Base-by-base conservation (phyloP, 345 rosid species). In the Turritis glabra region DNA sequence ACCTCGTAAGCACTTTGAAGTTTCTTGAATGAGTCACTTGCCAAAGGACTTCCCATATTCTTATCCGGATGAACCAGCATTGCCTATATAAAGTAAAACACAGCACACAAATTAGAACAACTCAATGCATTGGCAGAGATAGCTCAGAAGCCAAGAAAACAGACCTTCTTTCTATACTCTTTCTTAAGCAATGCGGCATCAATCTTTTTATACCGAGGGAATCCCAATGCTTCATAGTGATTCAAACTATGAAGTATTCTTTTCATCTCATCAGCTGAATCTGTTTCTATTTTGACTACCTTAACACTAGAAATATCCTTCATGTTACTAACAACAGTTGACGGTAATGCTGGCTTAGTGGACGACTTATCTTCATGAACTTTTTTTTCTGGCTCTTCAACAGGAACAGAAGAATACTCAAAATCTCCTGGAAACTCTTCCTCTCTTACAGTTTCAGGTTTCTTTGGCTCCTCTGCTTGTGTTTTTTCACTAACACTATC, bases 51-150 rank as follows among this genome's bases (percentile, higher is more conserved):
- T 71, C 99, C 98, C 93, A 82, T 85, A 75, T 96, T 96, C 76
- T 96, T 96, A 85, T 92, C 99, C 12, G 99, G 99, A 86, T 96
- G 99, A 59, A 96, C 99, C 80, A 92, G 83, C 98, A 89, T 96
- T 58, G 99, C 99, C 99, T 95, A 19, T 8, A 41, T 25, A 41
- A 8, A 25, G 35, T 9, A 25, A 40, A 41, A 25, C 13, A 26
- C 15, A 62, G 23, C 51, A 62, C n/a, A 41, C 9, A 4, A n/a
- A 41, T 62, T 41, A 79, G 18, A 47, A 58, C 14, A 21, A 35
- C 8, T 40, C 23, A 5, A 26, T 27, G 14, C 59, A 15, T 17
- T 19, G 41, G 22, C 50, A 41, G 37, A 41, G 23, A 41, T 1
- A 14, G 35, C 23, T 62, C 5, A 25, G 8, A 62, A 41, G 15